Percentiles rank a stretch among this genome's conserved stretches.
These are phyloP conservation scores for Chlorokybus atmophyticus DNA, from an alignment of 139 green algal species.

Conservation along the genomic window DNA sequence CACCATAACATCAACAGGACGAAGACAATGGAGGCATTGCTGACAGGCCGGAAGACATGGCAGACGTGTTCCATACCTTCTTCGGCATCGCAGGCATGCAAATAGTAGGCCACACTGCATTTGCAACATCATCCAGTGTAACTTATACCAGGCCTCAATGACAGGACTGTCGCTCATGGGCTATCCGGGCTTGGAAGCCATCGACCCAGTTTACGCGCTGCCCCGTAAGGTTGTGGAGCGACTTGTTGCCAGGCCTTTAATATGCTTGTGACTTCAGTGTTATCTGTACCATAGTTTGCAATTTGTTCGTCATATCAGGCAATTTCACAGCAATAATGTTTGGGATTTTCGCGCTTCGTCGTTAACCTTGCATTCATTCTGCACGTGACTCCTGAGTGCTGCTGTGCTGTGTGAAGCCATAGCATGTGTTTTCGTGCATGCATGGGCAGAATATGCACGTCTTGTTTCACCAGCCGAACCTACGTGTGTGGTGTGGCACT, in stretches of 20 bases:
- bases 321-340: too few species aligned
- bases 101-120: constrained; percentile 1
- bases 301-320: too few species aligned
- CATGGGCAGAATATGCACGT: too few species aligned
- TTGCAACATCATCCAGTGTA: background rate
- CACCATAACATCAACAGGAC: too few species aligned
- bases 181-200: constrained; percentile 42
- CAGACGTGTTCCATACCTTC: constrained; percentile 97
- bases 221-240: constrained; percentile 51
- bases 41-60: constrained; percentile 87
- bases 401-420: too few species aligned
- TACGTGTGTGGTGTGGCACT: too few species aligned
- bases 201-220: constrained; percentile 81
- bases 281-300: too few species aligned
- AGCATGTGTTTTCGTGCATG: too few species aligned
- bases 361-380: too few species aligned
- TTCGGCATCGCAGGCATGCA: constrained; percentile 75
- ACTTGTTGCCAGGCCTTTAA: background rate
- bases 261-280: background rate
- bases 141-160: background rate
- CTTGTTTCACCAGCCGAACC: too few species aligned
- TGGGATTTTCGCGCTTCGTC: too few species aligned
- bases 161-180: constrained; percentile 68
- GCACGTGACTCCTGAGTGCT: too few species aligned
- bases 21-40: constrained; percentile 84